phyloP scores from a whole-genome alignment of 768 basidiomycete genomes.

The Dentipellis fragilis region DNA sequence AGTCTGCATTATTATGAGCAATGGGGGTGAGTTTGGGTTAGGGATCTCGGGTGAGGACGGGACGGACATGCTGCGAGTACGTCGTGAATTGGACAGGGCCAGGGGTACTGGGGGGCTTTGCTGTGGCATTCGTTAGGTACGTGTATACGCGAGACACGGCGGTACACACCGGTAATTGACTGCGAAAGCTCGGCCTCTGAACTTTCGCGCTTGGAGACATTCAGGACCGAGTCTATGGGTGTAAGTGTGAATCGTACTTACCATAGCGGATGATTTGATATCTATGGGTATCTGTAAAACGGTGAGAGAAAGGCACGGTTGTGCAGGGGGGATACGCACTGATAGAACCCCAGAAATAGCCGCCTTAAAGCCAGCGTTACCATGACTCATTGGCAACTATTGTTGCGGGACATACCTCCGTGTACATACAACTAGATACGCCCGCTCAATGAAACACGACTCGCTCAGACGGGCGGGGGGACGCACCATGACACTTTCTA shows the following conservation, averaged over 20 bases:
- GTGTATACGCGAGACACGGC: background rate
- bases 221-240: slow-evolving; percentile 13
- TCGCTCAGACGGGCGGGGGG: background rate
- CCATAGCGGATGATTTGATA: slow-evolving; percentile 52
- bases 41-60: background rate
- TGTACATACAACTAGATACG: slow-evolving; percentile 49
- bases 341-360: slow-evolving; percentile 58
- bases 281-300: slow-evolving; percentile 40
- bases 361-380: slow-evolving; percentile 28
- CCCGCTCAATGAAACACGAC: slow-evolving; percentile 1
- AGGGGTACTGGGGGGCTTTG: slow-evolving; percentile 79
- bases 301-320: background rate
- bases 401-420: slow-evolving; percentile 32
- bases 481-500: slow-evolving; percentile 47
- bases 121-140: slow-evolving; percentile 23
- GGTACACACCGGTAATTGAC: slow-evolving; percentile 38
- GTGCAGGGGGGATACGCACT: slow-evolving; percentile 26
- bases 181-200: slow-evolving; percentile 57
- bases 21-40: background rate
- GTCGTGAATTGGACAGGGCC: slow-evolving; percentile 71
- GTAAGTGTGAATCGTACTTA: slow-evolving; percentile 13
- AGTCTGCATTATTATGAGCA: slow-evolving; percentile 27
- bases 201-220: slow-evolving; percentile 46
- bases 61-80: slow-evolving; percentile 60
- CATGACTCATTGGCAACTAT: background rate